Base-by-base conservation (phyloP, 805 yeast species). In the Cyberlindnera amylophila region DNA sequence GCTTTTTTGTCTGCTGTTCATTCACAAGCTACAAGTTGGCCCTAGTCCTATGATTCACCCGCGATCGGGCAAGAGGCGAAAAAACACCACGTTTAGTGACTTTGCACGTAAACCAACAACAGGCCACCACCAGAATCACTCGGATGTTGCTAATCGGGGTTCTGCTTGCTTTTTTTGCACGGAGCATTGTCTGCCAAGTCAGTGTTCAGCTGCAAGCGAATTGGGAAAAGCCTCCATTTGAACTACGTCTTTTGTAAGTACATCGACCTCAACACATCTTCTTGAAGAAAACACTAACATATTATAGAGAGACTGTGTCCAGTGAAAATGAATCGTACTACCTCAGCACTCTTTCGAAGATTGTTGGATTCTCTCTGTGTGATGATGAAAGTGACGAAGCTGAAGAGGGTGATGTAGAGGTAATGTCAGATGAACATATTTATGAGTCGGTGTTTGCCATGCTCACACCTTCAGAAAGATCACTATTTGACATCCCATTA, bases 181-280 rank as follows among this genome's bases (percentile, higher is more conserved):
- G 9, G 9, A 9, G 6, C 6, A 21, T 21, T 3, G 14, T 31
- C 13, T 30, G 34, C 18, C 59, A 55, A 36, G 45, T 57, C 24
- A 43, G 48, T 19, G 39, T 57, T 7, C 56, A 46, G 32, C 36
- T 57, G 19, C 42, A 42, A 5, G 60, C 61, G 2, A 58, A 51
- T 32, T 58, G 61, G 61, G 58, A 51, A 17, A 50, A 44, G n/a
- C 56, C 58, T 3, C 61, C 62, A 1, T 58, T 57, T 36, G 50
- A 45, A 34, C 44, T 58, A 14, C 50, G 54, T 14, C 41, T 58
- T 32, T 35, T 58, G 61, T 57, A 34, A 42, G 61, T 57, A 6
- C 16, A 12, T 6, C n/a, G n/a, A n/a, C n/a, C n/a, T 15, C 15
- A 6, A 10, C 10, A 16, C 21, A 24, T 3, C 14, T n/a, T 17